Evolutionary conservation across 2,329 filamentous ascomycete genomes (phyloP).

Genomic region (Pseudocercospora ulei): DNA sequence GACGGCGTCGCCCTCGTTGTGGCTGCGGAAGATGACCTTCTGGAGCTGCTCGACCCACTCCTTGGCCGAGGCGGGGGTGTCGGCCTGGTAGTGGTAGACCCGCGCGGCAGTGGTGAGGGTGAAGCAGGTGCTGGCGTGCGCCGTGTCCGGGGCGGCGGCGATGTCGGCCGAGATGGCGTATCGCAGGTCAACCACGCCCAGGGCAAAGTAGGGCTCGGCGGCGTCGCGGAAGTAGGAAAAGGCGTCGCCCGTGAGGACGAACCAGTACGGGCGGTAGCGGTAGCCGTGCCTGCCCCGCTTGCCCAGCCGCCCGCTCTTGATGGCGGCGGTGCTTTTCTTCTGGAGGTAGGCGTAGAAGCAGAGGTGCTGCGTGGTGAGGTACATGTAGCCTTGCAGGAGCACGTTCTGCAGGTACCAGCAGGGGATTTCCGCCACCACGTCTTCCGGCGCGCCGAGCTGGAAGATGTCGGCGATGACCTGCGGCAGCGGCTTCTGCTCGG

Average conservation of each 20-base stretch:
- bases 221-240: slow-evolving; percentile 79
- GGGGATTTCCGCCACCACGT: slow-evolving; percentile 82
- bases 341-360: slow-evolving; percentile 98
- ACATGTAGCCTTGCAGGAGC: slow-evolving; percentile 86
- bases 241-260: slow-evolving; percentile 81
- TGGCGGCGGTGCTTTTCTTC: slow-evolving; percentile 68
- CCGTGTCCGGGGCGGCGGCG: slow-evolving; percentile 36
- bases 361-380: slow-evolving; percentile 84
- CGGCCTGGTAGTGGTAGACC: slow-evolving; percentile 78
- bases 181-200: slow-evolving; percentile 81
- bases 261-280: slow-evolving; percentile 85
- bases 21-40: slow-evolving; percentile 87
- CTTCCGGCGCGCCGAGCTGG: slow-evolving; percentile 68
- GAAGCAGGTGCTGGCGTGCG: slow-evolving; percentile 47
- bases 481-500: slow-evolving; percentile 18
- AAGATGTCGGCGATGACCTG: slow-evolving; percentile 52
- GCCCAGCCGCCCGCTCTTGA: slow-evolving; percentile 78
- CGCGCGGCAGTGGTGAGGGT: slow-evolving; percentile 71
- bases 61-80: slow-evolving; percentile 76
- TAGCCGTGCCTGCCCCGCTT: slow-evolving; percentile 85
- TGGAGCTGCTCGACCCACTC: slow-evolving; percentile 95
- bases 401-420: slow-evolving; percentile 91
- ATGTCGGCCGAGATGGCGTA: slow-evolving; percentile 83
- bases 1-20: slow-evolving; percentile 93
- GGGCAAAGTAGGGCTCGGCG: slow-evolving; percentile 80